Evolutionary conservation across 129 eudicot genomes (phyloP).

Genomic region (Cynara cardunculus): DNA sequence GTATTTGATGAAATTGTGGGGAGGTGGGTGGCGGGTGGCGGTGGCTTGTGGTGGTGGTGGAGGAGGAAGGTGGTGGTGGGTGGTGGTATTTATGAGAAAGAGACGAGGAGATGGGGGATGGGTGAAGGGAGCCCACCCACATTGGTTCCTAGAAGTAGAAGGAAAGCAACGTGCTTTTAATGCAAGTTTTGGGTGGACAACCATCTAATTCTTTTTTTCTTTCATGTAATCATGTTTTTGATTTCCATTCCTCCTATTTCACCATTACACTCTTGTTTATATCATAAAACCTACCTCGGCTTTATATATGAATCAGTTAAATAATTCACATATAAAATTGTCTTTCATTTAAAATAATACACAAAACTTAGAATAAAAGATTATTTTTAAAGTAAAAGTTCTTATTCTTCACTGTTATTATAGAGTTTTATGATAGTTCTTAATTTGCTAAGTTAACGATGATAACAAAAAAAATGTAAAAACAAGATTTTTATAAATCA

Average conservation of each 20-base stretch:
- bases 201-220: neutral
- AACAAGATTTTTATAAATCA: too few species aligned
- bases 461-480: too few species aligned
- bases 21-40: neutral
- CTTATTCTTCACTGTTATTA: too few species aligned
- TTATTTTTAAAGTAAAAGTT: too few species aligned
- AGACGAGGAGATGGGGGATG: conserved; percentile 24
- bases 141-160: conserved; percentile 42
- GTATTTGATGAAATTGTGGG: conserved; percentile 10
- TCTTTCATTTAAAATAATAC: too few species aligned
- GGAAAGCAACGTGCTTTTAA: conserved; percentile 33
- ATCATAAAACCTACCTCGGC: too few species aligned
- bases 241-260: neutral
- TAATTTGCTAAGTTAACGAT: too few species aligned
- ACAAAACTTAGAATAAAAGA: too few species aligned
- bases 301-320: too few species aligned
- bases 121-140: conserved; percentile 12
- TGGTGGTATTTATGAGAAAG: conserved; percentile 35
- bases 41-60: conserved; percentile 2
- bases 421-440: too few species aligned
- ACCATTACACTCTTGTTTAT: too few species aligned
- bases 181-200: neutral
- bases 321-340: too few species aligned
- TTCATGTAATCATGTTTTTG: neutral
- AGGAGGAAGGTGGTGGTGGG: conserved; percentile 26